Base-by-base conservation (phyloP, 495 filamentous ascomycete genomes). In the Letharia lupina region DNA sequence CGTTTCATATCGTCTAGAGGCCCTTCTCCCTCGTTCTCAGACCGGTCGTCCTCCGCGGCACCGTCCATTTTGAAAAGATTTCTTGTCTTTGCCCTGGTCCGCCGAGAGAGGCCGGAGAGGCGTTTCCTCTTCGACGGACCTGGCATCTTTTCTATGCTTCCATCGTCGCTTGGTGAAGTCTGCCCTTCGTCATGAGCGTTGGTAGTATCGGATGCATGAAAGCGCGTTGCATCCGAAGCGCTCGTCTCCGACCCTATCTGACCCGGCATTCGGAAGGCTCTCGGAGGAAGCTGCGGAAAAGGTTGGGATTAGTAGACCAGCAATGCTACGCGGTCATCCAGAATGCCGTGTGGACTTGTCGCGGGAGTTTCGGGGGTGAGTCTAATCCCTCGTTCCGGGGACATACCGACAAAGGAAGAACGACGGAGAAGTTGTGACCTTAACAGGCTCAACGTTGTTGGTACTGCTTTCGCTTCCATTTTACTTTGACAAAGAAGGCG, bases 81-180 rank as follows among this genome's bases (percentile, higher is more conserved):
- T 20, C 66, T 71, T 2, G 61, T 69, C 35, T 66, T 70, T 56
- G 66, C 59, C n/a, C 63, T 67, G 13, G 58, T 68, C 40, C 39
- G 45, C n/a, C 50, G 54, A 13, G 62, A 64, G 37, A 70, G 59
- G n/a, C 42, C 54, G 31, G 66, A 68, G 33, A 70, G 40, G 11
- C 47, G 48, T 33, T 60, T 44, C 23, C 57, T 59, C 62, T 61
- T 64, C 4, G 65, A n/a, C 44, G 33, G 20, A 16, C 23, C 59
- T 35, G 47, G 33, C 39, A 52, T 58, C 18, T 63, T 62, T 20
- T 58, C 62, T 28, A 42, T 65, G 45, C 58, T 62, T n/a, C 35
- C 65, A 45, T 67, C 65, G 12, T 64, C 61, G 16, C 54, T 57
- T 20, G 31, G 16, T 23, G 31, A 57, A 18, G 54, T 18, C 54